Conservation (phyloP, 345 rosid genomes). For the Syzygium aqueum region DNA sequence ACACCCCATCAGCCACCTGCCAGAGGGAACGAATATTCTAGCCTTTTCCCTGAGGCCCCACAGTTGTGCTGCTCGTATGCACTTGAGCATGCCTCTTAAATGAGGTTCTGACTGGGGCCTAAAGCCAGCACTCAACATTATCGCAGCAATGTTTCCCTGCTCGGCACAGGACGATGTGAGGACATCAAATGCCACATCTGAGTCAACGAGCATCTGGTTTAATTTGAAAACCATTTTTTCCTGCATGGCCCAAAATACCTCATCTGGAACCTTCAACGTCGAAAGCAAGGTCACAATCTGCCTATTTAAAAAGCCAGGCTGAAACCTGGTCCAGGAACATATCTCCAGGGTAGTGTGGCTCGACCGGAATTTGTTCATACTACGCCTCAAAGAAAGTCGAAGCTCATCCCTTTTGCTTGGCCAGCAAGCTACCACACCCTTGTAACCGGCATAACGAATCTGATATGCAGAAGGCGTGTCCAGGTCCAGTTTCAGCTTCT, state of each 20-base stretch:
- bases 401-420: slow-evolving; percentile 51
- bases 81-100: slow-evolving; percentile 76
- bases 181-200: slow-evolving; percentile 77
- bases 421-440: slow-evolving; percentile 96
- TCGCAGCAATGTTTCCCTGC: slow-evolving; percentile 69
- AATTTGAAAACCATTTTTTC: slow-evolving; percentile 50
- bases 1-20: slow-evolving; percentile 98
- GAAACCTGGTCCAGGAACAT: slow-evolving; percentile 92
- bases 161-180: slow-evolving; percentile 75
- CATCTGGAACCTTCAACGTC: slow-evolving; percentile 50
- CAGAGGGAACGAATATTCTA: slow-evolving; percentile 70
- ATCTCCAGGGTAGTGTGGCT: slow-evolving; percentile 65
- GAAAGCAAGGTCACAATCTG: slow-evolving; percentile 80
- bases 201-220: slow-evolving; percentile 52
- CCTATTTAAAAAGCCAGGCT: slow-evolving; percentile 87
- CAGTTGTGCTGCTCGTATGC: slow-evolving; percentile 80
- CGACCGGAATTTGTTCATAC: slow-evolving; percentile 73
- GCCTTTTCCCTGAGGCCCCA: slow-evolving; percentile 90
- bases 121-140: slow-evolving; percentile 93
- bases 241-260: slow-evolving; percentile 75
- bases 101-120: slow-evolving; percentile 73
- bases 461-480: slow-evolving; percentile 69
- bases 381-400: slow-evolving; percentile 54
- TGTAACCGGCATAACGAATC: slow-evolving; percentile 87
- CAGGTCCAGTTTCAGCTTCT: slow-evolving; percentile 49